A percentile compares a stretch with the other conserved stretches of the same genome.
These are phyloP conservation scores for Hypoxylon intermedium DNA, from an alignment of 495 filamentous ascomycete species.

Conservation along the genomic window DNA sequence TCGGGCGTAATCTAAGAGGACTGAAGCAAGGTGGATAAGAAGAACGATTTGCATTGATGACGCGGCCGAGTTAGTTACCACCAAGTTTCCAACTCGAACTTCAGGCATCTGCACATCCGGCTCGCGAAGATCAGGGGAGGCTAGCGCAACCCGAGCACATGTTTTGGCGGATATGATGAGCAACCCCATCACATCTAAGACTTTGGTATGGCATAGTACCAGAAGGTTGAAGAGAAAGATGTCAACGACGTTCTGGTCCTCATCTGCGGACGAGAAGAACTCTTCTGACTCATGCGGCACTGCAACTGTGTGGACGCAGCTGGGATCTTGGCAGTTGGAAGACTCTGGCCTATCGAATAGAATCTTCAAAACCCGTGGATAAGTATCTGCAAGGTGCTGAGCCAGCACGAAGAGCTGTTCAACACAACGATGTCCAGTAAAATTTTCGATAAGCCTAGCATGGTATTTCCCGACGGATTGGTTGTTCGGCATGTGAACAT, in stretches of 20 bases:
- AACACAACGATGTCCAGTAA: slow-evolving; percentile 14
- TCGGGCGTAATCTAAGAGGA: slow-evolving; percentile 29
- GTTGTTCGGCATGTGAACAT: slow-evolving; percentile 25
- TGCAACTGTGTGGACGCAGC: slow-evolving; percentile 28
- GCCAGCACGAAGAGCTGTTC: slow-evolving; percentile 38
- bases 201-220: slow-evolving; percentile 43
- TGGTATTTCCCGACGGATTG: slow-evolving; percentile 14
- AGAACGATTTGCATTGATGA: slow-evolving; percentile 45
- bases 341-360: slow-evolving; percentile 18
- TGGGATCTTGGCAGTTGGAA: slow-evolving; percentile 22
- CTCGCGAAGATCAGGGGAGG: slow-evolving; percentile 22
- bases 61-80: slow-evolving; percentile 36
- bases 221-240: slow-evolving; percentile 43
- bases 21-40: slow-evolving; percentile 33
- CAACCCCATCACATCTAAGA: slow-evolving; percentile 37
- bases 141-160: slow-evolving; percentile 33
- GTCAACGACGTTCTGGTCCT: slow-evolving; percentile 33
- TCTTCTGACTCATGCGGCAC: slow-evolving; percentile 17
- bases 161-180: slow-evolving; percentile 34
- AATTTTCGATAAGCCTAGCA: slow-evolving; percentile 15
- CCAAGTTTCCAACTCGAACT: slow-evolving; percentile 44
- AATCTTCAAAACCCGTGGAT: slow-evolving; percentile 34
- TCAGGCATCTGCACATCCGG: slow-evolving; percentile 36
- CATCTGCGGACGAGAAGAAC: slow-evolving; percentile 12
- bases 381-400: slow-evolving; percentile 45